Conservation (phyloP, 345 rosid species). For the Aurinia saxatilis region DNA sequence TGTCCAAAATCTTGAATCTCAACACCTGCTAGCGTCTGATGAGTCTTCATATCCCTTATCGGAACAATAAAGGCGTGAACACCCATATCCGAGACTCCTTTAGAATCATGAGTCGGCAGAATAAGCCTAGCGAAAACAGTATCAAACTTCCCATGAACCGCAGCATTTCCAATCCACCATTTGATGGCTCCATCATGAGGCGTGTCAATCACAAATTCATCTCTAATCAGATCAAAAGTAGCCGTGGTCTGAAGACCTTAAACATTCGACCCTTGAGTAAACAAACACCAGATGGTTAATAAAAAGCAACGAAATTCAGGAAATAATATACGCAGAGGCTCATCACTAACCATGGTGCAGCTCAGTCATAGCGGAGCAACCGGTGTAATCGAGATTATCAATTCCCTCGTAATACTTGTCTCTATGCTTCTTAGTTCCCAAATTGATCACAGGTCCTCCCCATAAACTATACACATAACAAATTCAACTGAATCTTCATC, state of each 20-base stretch:
- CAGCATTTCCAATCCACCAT: constrained; percentile 99
- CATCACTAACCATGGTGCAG: constrained; percentile 77
- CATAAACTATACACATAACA: constrained; percentile 78
- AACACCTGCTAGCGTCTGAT: constrained; percentile 77
- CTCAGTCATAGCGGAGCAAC: constrained; percentile 99
- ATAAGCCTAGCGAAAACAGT: constrained; percentile 80
- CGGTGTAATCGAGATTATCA: constrained; percentile 76
- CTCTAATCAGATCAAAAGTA: constrained; percentile 70
- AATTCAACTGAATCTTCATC: too few relatives aligned
- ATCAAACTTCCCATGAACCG: constrained; percentile 95
- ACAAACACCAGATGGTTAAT: background rate
- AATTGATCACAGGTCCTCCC: constrained; percentile 93
- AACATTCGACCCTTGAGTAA: constrained; percentile 66
- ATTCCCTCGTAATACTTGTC: constrained; percentile 84
- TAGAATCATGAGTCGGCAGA: constrained; percentile 75
- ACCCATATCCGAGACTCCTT: constrained; percentile 83
- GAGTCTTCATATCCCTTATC: constrained; percentile 75
- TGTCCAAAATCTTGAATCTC: constrained; percentile 96
- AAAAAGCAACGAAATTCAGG: background rate
- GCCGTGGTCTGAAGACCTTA: constrained; percentile 94
- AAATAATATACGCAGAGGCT: too few relatives aligned
- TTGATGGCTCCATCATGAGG: constrained; percentile 95
- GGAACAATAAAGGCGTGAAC: constrained; percentile 98
- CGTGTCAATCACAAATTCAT: constrained; percentile 75
- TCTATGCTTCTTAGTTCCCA: constrained; percentile 93